Conservation (phyloP, 108 stramenopile genomes). For the Schizochytrium sp. region DNA sequence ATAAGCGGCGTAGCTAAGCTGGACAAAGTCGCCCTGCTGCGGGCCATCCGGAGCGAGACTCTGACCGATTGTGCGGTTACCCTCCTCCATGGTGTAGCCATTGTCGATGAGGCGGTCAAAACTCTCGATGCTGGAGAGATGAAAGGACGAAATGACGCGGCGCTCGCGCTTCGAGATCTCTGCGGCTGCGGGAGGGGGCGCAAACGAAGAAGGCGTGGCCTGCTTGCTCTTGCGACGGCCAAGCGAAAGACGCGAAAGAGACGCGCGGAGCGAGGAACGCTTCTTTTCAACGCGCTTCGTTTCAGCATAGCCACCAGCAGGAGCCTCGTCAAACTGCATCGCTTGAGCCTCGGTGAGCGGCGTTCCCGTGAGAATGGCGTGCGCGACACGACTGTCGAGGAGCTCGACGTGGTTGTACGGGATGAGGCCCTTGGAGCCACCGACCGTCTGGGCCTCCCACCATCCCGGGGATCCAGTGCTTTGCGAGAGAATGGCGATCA, state of each 20-base stretch:
- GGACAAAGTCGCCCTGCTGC: background rate
- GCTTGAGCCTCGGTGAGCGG: background rate
- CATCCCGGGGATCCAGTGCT: background rate
- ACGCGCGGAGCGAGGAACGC: background rate
- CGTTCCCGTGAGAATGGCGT: background rate
- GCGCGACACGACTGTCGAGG: background rate
- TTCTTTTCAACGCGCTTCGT: background rate
- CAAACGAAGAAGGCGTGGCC: background rate
- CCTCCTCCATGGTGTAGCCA: conserved; percentile 4
- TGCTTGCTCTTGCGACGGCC: background rate
- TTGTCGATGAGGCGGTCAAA: conserved; percentile 4
- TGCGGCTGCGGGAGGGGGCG: too few species aligned
- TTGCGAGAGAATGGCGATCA: background rate
- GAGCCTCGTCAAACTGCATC: background rate
- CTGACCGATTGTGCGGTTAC: background rate
- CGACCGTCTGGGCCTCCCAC: background rate
- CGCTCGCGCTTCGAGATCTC: background rate
- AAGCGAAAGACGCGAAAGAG: background rate
- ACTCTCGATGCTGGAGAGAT: background rate
- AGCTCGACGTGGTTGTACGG: conserved; percentile 20
- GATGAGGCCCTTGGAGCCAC: background rate
- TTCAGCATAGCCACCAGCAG: background rate
- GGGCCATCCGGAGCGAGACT: background rate
- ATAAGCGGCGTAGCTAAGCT: background rate
- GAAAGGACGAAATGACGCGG: background rate